Percentiles rank a stretch among this genome's conserved stretches.
These are phyloP conservation scores for Termitomyces sp. DNA, from an alignment of 768 basidiomycete genomes.

Conservation along the genomic window DNA sequence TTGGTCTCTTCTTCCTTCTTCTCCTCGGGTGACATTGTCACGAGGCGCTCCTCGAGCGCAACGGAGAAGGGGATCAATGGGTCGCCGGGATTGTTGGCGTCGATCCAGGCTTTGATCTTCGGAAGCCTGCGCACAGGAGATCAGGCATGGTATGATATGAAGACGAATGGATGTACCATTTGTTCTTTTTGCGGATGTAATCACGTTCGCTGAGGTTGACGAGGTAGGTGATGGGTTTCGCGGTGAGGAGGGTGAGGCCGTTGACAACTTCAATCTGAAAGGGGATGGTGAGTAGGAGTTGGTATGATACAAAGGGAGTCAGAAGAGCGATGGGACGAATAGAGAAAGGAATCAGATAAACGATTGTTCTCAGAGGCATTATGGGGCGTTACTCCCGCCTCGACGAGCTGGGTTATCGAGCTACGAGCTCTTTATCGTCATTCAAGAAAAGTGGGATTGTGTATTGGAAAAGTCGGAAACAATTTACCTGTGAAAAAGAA, in stretches of 20 bases:
- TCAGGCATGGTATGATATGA: background rate
- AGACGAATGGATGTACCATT: slow-evolving; percentile 60
- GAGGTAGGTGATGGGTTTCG: slow-evolving; percentile 96
- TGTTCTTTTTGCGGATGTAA: slow-evolving; percentile 97
- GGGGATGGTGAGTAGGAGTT: slow-evolving; percentile 16
- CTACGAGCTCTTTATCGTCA: slow-evolving; percentile 74
- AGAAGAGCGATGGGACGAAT: background rate
- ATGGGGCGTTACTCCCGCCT: slow-evolving; percentile 81
- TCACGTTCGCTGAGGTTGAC: slow-evolving; percentile 96
- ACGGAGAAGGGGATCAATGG: slow-evolving; percentile 96
- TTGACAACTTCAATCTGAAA: slow-evolving; percentile 87
- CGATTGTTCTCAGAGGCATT: slow-evolving; percentile 57
- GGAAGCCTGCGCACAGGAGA: slow-evolving; percentile 55
- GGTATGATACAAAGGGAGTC: background rate
- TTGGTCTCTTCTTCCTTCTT: slow-evolving; percentile 76
- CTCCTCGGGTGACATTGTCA: slow-evolving; percentile 58
- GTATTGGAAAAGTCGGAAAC: background rate
- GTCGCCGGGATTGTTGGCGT: slow-evolving; percentile 94
- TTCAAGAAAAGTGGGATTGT: slow-evolving; percentile 3
- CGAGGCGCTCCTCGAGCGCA: slow-evolving; percentile 88
- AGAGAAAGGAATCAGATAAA: slow-evolving; percentile 31
- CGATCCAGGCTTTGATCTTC: slow-evolving; percentile 98
- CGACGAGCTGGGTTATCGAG: slow-evolving; percentile 91
- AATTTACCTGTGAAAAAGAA: slow-evolving; percentile 1
- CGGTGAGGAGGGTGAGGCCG: slow-evolving; percentile 84